Evolutionary conservation across 306 rosid species (phyloP).

Genomic region (Malus sylvestris): DNA sequence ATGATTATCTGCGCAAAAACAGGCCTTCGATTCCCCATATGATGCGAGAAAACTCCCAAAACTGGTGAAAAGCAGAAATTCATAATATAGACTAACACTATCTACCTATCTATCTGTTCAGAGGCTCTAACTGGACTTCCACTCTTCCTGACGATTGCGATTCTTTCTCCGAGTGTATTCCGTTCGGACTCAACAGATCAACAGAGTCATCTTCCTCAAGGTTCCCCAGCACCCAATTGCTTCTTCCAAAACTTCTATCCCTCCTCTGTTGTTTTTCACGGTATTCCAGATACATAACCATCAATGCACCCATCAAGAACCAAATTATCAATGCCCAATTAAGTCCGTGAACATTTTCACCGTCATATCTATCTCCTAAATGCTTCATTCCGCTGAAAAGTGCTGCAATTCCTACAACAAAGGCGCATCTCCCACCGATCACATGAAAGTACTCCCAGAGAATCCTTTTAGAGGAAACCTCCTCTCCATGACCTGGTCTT

Average conservation of each 20-base stretch:
- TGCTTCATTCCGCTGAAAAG: slow-evolving; percentile 86
- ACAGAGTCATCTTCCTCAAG: slow-evolving; percentile 67
- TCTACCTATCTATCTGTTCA: slow-evolving; percentile 41
- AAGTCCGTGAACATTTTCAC: slow-evolving; percentile 64
- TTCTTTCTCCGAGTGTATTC: slow-evolving; percentile 35
- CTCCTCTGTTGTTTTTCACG: slow-evolving; percentile 37
- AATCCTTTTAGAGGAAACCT: slow-evolving; percentile 44
- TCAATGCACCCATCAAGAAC: slow-evolving; percentile 53
- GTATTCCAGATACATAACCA: slow-evolving; percentile 54
- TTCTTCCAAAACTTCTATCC: slow-evolving; percentile 40
- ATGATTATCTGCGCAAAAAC: neutral
- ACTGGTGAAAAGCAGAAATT: slow-evolving; percentile 17
- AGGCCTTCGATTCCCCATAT: slow-evolving; percentile 15
- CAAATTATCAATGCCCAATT: slow-evolving; percentile 62
- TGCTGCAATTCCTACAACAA: slow-evolving; percentile 63
- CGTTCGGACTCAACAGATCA: slow-evolving; percentile 61
- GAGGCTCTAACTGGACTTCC: slow-evolving; percentile 94
- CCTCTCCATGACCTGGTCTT: slow-evolving; percentile 50
- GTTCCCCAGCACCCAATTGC: slow-evolving; percentile 90
- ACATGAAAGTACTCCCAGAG: slow-evolving; percentile 75
- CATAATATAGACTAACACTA: neutral
- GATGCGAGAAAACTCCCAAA: slow-evolving; percentile 15
- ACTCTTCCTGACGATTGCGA: slow-evolving; percentile 42
- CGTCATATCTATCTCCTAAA: slow-evolving; percentile 65
- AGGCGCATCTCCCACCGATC: slow-evolving; percentile 62